Base-by-base conservation (phyloP, 2,329 filamentous ascomycete species). In the Clarireedia monteithiana region DNA sequence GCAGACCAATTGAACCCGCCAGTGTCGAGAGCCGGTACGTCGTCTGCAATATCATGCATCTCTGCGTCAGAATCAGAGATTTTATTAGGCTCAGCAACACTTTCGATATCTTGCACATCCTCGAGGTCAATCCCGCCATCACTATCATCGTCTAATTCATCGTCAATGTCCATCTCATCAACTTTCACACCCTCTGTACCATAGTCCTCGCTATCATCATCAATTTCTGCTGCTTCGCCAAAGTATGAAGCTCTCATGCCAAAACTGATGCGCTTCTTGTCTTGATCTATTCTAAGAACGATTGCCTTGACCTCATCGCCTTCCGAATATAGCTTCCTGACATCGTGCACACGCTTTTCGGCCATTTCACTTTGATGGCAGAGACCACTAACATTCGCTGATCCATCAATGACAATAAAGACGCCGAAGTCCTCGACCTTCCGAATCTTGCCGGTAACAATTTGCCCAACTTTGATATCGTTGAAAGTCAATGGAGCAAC, bases 361-460 rank as follows among this genome's bases (percentile, higher is more conserved):
- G 94, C 91, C 80, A 99, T 91, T 69, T 99, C 86, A 61, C 85
- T 92, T 60, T 88, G 83, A 70, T 99, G 94, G 70, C 92, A 97
- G 9, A 99, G 79, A 59, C 94, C 94, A 64, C 92, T 95, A 60
- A 99, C 83, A 63, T 95, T 95, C 55, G 82, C 79, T 4, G 91
- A 95, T 58, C 87, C 84, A 70, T 96, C 90, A 20, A 99, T 77
- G 45, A 95, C 82, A 64, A 99, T 88, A 70, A 99, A 99, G 5
- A 92, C 92, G 62, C 94, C 94, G 69, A 91, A 99, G 34, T 96
- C 88, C 67, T 95, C 89, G 2, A 97, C 91, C 72, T 95, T 96
- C 65, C 91, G 86, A 55, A 99, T 83, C 68, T 89, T 95, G 49
- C 91, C 94, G 12, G 89, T 95, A 36, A 99, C 80, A 34, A 91